A percentile compares a stretch with the other conserved stretches of the same genome.
phyloP scores from a whole-genome alignment of 371 early-diverging fungal species.

The Actinomortierella wolfii region DNA sequence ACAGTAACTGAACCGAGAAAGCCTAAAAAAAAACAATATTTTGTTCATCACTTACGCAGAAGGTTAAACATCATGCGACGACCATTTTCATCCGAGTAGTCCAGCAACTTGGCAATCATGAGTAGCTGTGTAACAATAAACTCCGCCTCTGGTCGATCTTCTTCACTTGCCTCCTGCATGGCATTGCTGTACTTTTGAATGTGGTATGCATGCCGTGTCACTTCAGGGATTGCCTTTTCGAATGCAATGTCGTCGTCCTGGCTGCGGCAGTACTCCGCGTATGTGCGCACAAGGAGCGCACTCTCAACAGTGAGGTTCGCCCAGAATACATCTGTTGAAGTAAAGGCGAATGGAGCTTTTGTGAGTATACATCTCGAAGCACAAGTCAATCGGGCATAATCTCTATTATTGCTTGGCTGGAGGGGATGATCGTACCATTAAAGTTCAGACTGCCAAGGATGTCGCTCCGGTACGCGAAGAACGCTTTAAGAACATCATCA shows the following conservation, averaged over 20 bases:
- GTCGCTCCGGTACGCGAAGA: slow-evolving; percentile 69
- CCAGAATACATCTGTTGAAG: slow-evolving; percentile 68
- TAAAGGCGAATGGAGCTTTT: not conserved
- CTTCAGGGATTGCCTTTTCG: slow-evolving; percentile 77
- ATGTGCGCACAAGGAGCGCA: slow-evolving; percentile 73
- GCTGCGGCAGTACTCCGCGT: slow-evolving; percentile 56
- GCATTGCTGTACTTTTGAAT: slow-evolving; percentile 69
- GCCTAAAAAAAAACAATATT: not conserved
- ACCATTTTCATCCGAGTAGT: slow-evolving; percentile 89
- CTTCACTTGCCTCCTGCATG: slow-evolving; percentile 61
- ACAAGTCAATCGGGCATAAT: not conserved
- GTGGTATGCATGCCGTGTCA: slow-evolving; percentile 69
- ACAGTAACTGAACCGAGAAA: too few relatives aligned
- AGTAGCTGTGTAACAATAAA: slow-evolving; percentile 81
- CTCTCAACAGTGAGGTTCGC: slow-evolving; percentile 77
- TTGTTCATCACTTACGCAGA: slow-evolving; percentile 59
- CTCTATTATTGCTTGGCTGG: not conserved
- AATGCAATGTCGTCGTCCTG: slow-evolving; percentile 56
- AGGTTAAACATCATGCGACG: slow-evolving; percentile 78
- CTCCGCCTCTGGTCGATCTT: slow-evolving; percentile 67
- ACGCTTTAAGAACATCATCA: slow-evolving; percentile 68
- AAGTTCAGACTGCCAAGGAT: slow-evolving; percentile 63
- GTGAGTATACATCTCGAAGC: slow-evolving; percentile 13
- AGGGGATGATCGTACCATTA: slow-evolving; percentile 48
- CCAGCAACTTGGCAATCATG: slow-evolving; percentile 73